phyloP scores from a whole-genome alignment of 441 rosid genomes.

The Mallotus japonicus region DNA sequence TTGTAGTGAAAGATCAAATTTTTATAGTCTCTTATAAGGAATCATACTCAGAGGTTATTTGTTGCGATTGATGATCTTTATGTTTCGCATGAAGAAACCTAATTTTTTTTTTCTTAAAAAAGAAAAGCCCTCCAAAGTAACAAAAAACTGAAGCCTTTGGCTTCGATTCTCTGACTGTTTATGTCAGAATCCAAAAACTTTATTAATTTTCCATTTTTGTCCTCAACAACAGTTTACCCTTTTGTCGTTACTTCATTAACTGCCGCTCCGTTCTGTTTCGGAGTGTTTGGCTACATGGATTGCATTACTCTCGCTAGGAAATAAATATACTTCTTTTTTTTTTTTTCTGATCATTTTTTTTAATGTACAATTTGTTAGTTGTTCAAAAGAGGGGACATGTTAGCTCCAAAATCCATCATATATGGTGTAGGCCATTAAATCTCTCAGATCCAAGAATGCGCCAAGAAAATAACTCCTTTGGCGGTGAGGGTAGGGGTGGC shows the following conservation, averaged over 20 bases:
- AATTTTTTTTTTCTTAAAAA: not conserved
- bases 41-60: not conserved
- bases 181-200: not conserved
- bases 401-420: no score
- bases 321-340: no score
- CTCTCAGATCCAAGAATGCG: no score
- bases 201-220: no score
- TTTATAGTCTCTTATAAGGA: constrained; percentile 2
- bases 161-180: constrained; percentile 13
- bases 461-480: no score
- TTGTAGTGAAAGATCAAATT: constrained; percentile 12
- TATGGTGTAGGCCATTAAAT: no score
- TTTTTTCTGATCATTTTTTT: no score
- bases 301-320: not conserved
- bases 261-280: not conserved
- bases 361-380: no score
- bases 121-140: not conserved
- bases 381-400: no score
- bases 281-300: constrained; percentile 4
- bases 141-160: constrained; percentile 20
- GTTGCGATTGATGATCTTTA: constrained; percentile 11
- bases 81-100: constrained; percentile 25
- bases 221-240: not conserved
- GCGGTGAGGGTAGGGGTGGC: no score
- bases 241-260: no score